Evolutionary conservation across 148 eudicot species (phyloP).

Genomic region (Fallopia convolvulus): DNA sequence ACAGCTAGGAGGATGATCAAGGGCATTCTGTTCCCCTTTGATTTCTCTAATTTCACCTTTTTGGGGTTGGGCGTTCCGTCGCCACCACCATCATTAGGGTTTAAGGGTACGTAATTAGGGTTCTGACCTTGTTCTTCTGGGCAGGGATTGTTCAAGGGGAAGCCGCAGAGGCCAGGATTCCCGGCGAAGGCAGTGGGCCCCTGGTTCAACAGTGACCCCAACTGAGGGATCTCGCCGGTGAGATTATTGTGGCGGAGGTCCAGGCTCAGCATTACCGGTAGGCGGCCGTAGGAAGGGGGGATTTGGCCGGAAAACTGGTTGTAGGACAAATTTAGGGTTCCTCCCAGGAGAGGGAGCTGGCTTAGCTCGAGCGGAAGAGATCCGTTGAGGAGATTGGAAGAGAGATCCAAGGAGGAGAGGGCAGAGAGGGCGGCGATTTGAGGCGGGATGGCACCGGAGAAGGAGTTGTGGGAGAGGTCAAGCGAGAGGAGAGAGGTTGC

Average conservation of each 20-base stretch:
- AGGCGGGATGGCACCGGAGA: constrained; percentile 52
- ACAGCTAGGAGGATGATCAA: background rate
- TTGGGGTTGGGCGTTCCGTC: constrained; percentile 10
- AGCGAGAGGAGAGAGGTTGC: constrained; percentile 42
- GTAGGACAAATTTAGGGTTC: constrained; percentile 65
- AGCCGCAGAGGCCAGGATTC: constrained; percentile 77
- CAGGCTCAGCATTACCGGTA: constrained; percentile 70
- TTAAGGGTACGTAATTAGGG: constrained; percentile 29
- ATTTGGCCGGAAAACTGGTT: constrained; percentile 63
- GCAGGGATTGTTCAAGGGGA: constrained; percentile 51
- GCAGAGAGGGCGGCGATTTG: constrained; percentile 30
- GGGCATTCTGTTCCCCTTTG: background rate
- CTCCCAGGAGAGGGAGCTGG: constrained; percentile 39
- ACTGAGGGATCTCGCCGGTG: constrained; percentile 73
- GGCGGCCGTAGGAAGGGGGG: constrained; percentile 57
- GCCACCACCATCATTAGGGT: constrained; percentile 19
- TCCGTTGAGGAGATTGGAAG: constrained; percentile 61
- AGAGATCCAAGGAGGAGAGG: constrained; percentile 50
- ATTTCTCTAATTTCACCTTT: constrained; percentile 16
- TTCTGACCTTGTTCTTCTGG: constrained; percentile 48
- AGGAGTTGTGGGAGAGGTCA: constrained; percentile 60
- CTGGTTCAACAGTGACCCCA: constrained; percentile 73
- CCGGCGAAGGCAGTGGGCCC: constrained; percentile 95
- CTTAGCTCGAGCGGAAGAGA: constrained; percentile 43
- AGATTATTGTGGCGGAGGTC: constrained; percentile 72